phyloP scores from a whole-genome alignment of 805 yeast species.

The Maudiozyma serrabonitensis region DNA sequence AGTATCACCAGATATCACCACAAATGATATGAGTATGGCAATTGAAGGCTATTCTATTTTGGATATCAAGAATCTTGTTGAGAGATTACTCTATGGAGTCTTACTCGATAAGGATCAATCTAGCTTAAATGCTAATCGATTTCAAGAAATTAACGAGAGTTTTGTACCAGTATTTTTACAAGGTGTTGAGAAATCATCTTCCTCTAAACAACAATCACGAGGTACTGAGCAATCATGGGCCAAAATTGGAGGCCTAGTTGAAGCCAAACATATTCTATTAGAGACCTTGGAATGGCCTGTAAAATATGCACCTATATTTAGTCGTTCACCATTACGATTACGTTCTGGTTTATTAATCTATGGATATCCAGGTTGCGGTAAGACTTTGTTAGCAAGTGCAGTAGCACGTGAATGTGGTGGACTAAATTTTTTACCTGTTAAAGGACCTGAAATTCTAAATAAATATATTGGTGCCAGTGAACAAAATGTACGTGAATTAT shows the following conservation, averaged over 20 bases:
- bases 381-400: constrained; percentile 85
- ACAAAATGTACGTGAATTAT: constrained; percentile 84
- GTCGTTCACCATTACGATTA: constrained; percentile 73
- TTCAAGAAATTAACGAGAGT: constrained; percentile 50
- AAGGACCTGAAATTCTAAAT: constrained; percentile 92
- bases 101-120: not conserved
- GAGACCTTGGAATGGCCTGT: constrained; percentile 98
- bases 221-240: constrained; percentile 42
- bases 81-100: constrained; percentile 52
- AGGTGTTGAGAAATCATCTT: constrained; percentile 49
- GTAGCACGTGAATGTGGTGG: constrained; percentile 85
- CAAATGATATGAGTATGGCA: constrained; percentile 48
- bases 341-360: constrained; percentile 85
- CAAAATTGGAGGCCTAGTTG: constrained; percentile 80
- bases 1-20: constrained; percentile 25
- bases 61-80: constrained; percentile 64
- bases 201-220: not conserved
- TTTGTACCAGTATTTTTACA: constrained; percentile 75
- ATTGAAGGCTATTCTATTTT: constrained; percentile 88
- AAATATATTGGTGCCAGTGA: constrained; percentile 97
- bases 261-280: constrained; percentile 62
- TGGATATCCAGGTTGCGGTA: constrained; percentile 98
- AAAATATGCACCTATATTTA: constrained; percentile 89
- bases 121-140: not conserved
- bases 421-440: constrained; percentile 80